Evolutionary conservation across 805 yeast genomes (phyloP), one percentile per base, ranked within the genome.

Genomic region (Pichia cephalocereana): DNA sequence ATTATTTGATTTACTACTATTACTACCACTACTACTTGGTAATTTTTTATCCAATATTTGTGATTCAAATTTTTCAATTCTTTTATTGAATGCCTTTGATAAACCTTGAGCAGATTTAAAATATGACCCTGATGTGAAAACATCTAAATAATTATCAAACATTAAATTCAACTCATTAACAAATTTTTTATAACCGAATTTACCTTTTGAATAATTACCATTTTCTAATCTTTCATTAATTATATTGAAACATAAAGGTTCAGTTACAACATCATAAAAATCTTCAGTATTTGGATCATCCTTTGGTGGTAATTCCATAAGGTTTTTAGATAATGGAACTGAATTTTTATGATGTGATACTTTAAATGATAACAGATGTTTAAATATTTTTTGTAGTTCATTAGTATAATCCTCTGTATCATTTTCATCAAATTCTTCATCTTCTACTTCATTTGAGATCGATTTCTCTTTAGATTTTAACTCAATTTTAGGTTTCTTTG

Each of bases 101-200:
- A 93, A 71, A 41, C 75, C 74, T 38, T 63, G 66, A 0, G 97
- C 83, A 65, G 88, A 95, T 51, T 77, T 77, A 59, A 80, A 79
- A 39, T 90, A 81, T 46, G 93, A 79, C 2, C 76, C 79, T 46
- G 84, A 84, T 51, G 80, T 84, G 63, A 90, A 91, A 65, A 81
- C 91, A 1, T 74, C 63, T 59, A 80, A 79, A 2, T 97, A 96
- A 65, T 93, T 93, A 41, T 71, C 60, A 67, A 90, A 89, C 14
- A 91, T 81, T 46, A 82, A 67, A 30, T 70, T 67, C 8, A 83
- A 70, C 45, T 82, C 83, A 19, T 71, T 73, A 48, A 75, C 67
- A 57, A 88, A 85, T 44, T 72, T 78, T 37, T 74, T 76, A 49
- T 87, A 72, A 38, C 69, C 70, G 28, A 76, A 73, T 3, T 71